Conservation (phyloP, 192 early-diverging fungal genomes). For the Coemansia sp. region DNA sequence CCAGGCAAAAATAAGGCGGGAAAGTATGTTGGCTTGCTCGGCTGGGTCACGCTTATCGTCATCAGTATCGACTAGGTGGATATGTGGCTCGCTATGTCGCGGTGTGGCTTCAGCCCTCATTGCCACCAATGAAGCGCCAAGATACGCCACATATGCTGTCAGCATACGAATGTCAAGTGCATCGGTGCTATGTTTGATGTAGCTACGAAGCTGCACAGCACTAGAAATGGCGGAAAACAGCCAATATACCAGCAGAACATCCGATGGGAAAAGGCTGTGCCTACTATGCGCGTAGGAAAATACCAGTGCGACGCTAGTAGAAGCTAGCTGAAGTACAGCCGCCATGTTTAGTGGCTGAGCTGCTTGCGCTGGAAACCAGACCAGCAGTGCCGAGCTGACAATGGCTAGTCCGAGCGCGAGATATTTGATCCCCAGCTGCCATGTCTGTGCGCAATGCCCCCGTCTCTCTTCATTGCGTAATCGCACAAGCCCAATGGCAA, state of each 20-base stretch:
- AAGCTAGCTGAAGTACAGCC: slow-evolving; percentile 6
- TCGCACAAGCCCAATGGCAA: background rate
- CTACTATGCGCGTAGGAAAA: slow-evolving; percentile 7
- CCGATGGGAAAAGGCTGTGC: slow-evolving; percentile 6
- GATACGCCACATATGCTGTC: background rate
- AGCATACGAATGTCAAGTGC: background rate
- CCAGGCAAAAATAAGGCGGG: slow-evolving; percentile 76
- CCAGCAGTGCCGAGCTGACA: background rate
- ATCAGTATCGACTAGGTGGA: background rate
- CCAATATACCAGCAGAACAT: slow-evolving; percentile 28
- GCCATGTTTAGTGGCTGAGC: background rate
- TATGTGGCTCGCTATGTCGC: background rate
- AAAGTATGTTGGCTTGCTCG: slow-evolving; percentile 22
- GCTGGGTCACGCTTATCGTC: background rate
- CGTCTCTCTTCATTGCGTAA: background rate
- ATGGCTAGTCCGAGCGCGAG: background rate
- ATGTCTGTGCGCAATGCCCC: background rate
- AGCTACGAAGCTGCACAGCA: background rate
- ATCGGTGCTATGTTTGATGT: background rate
- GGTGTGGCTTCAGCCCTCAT: background rate
- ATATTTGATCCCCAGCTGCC: background rate
- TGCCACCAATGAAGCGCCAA: background rate
- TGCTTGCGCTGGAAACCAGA: background rate
- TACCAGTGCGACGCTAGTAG: background rate
- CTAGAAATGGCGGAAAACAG: slow-evolving; percentile 1